These are phyloP conservation scores for Verticillium longisporum DNA, from an alignment of 2,329 filamentous ascomycete species.

Conservation along the genomic window DNA sequence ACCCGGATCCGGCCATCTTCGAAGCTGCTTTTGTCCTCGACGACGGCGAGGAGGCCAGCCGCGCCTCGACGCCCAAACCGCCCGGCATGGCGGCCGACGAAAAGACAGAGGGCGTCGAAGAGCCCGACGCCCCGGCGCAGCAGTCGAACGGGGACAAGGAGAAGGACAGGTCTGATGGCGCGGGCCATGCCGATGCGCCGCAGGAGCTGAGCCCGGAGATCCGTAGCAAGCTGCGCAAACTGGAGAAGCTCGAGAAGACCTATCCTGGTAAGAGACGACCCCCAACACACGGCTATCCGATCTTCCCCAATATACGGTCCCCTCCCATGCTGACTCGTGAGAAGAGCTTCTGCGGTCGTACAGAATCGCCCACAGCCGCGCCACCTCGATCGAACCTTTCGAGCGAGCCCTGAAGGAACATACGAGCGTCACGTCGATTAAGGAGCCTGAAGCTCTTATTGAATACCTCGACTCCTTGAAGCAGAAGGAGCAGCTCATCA, in stretches of 20 bases:
- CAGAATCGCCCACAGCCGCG: constrained; percentile 79
- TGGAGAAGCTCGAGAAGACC: constrained; percentile 84
- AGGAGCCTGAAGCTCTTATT: constrained; percentile 73
- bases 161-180: constrained; percentile 13
- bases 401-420: constrained; percentile 87
- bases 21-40: constrained; percentile 82
- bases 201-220: constrained; percentile 68
- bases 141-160: constrained; percentile 16
- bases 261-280: constrained; percentile 62
- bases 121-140: constrained; percentile 8
- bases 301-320: not conserved
- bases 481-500: constrained; percentile 82
- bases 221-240: constrained; percentile 66
- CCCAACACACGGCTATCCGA: constrained; percentile 6
- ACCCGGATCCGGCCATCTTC: constrained; percentile 81
- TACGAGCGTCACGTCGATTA: constrained; percentile 83
- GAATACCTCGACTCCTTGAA: constrained; percentile 88
- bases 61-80: constrained; percentile 51
- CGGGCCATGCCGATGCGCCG: constrained; percentile 1
- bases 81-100: constrained; percentile 19
- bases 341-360: constrained; percentile 86
- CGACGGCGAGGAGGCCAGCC: constrained; percentile 65
- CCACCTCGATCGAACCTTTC: constrained; percentile 85
- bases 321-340: not conserved
- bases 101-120: constrained; percentile 11